Evolutionary conservation across 805 yeast species (phyloP), one percentile per base, ranked within the genome.

Genomic region (Kodamaea neixiangensis): DNA sequence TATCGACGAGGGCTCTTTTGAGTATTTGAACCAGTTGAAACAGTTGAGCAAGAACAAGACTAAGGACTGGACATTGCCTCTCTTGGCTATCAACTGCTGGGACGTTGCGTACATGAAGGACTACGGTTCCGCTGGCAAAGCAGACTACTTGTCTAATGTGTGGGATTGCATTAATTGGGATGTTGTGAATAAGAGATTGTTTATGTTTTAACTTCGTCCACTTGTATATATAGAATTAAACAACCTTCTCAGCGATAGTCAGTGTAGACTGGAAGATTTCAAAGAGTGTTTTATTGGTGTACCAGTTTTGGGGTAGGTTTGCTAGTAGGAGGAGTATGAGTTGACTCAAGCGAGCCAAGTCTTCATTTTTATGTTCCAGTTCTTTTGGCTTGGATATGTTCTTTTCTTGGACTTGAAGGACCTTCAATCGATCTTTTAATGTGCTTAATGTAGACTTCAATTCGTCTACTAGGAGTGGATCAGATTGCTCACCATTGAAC

Each of bases 141-240:
- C 80, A 41, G 75, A 79, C 48, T 94, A 87, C 68, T 77, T 94
- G 57, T 80, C 80, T 54, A 85, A 85, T 55, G 84, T 85, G 62
- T 85, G 96, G 83, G 80, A 83, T 47, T 77, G 89, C 57, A 79
- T 92, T 53, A 85, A 93, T 71, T 94, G 99, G 99, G 78, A 82
- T 46, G 84, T 85, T 38, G 78, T 87, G 25, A 83, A 81, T 61
- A 67, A 68, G 56, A 75, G 85, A 63, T 62, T 77, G 51, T 73
- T 73, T 67, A 75, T 68, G 59, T 49, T 54, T 46, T 57, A 55
- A 41, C 43, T 53, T 48, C 29, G 9, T 37, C 17, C 41, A 15
- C 47, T 44, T 44, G 47, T 44, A 44, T 44, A 44, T 44, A 44
- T 18, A 18, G 22, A 33, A 25, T 34, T 34, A 34, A 5, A 14